Base-by-base conservation (phyloP, 768 basidiomycete genomes). In the Leccinellum luteum region DNA sequence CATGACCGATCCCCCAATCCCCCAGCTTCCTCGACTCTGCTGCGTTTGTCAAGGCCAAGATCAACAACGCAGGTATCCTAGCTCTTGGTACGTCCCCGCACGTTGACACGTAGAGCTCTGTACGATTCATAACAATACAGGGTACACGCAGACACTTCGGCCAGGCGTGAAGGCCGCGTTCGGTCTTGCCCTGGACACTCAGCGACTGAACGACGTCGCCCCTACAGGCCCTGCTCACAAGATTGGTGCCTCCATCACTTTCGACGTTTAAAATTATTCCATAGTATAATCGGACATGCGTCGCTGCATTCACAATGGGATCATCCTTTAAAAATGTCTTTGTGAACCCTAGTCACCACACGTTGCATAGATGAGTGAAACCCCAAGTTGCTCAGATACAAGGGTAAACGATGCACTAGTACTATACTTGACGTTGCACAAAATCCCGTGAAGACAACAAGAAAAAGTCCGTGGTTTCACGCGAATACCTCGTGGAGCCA, bases 21-120 rank as follows among this genome's bases (percentile, higher is more conserved):
- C 7, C 55, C 55, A 90, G 86, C 49, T 87, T 86, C 78, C 86
- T 95, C 61, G 94, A 98, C 78, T 75, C 81, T 30, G 86, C 93
- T 63, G 89, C 94, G 9, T 98, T 92, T 70, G 82, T 98, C 78
- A 98, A 99, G 84, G 92, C 94, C 65, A 98, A 98, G 84, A 95
- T 98, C 80, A 98, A 98, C 86, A 96, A 95, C 79, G 73, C 85
- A 57, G 95, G 95, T 81, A 82, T 95, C 70, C 82, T 97, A 64
- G 89, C 85, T 67, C 86, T 96, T 64, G 88, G 85, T 92, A 71
- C 60, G 75, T 69, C 3, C 12, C 19, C 13, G 9, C 9, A 27
- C n/a, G 34, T 15, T 31, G 57, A 23, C 17, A 7, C 32, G 52
- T 43, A 2, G 4, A 47, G 49, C 52, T 48, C 51, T 51, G 9